Evolutionary conservation across 2,329 filamentous ascomycete species (phyloP).

Genomic region (Claviceps capensis): DNA sequence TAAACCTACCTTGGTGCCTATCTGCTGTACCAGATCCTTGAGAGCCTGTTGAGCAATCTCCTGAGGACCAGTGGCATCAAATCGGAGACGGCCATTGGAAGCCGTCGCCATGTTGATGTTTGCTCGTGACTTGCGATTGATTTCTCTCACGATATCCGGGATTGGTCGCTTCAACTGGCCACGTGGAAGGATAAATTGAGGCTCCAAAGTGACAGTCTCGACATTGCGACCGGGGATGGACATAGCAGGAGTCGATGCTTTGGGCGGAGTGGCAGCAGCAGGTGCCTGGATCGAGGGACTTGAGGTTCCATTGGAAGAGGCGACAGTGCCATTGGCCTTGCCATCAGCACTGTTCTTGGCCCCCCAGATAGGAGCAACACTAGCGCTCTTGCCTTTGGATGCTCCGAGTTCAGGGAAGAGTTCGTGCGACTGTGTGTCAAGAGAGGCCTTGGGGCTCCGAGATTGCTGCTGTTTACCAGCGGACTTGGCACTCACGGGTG

Average conservation of each 20-base stretch:
- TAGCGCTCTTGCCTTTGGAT: constrained; percentile 51
- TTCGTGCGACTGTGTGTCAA: constrained; percentile 83
- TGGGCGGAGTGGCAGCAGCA: constrained; percentile 31
- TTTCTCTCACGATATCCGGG: constrained; percentile 73
- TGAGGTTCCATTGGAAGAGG: constrained; percentile 41
- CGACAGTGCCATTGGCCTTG: constrained; percentile 38
- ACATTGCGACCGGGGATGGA: constrained; percentile 71
- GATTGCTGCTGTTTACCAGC: constrained; percentile 55
- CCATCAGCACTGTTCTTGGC: constrained; percentile 45
- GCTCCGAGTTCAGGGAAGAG: constrained; percentile 83
- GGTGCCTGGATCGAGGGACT: constrained; percentile 51
- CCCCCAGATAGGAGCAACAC: constrained; percentile 64
- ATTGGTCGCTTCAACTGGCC: constrained; percentile 73
- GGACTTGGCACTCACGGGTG: constrained; percentile 45
- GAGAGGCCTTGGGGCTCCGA: constrained; percentile 24
- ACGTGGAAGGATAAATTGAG: constrained; percentile 62
- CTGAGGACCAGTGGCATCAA: constrained; percentile 73
- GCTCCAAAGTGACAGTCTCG: constrained; percentile 61
- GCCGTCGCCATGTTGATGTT: constrained; percentile 64
- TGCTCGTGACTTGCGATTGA: constrained; percentile 84
- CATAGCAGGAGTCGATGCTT: constrained; percentile 35
- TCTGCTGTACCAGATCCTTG: constrained; percentile 76
- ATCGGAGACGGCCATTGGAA: constrained; percentile 59
- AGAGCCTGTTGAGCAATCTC: constrained; percentile 78
- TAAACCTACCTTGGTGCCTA: constrained; percentile 63